Evolutionary conservation across 164 flowering plant genomes (phyloP).

Genomic region (Aristolochia contorta): DNA sequence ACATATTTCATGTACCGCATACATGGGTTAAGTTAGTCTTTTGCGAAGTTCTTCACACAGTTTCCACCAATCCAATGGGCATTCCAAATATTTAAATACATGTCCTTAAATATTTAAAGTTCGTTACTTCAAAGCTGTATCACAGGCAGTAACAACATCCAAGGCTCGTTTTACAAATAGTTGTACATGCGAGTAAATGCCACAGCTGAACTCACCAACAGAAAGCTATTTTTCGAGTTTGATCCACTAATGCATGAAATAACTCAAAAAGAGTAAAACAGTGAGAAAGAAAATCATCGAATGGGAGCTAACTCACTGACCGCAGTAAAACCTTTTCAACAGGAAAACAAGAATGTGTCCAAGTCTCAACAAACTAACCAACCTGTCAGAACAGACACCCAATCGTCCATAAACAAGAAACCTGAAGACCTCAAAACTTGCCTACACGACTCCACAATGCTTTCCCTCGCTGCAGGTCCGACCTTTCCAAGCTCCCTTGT

Average conservation of each 20-base stretch:
- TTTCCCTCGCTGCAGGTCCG: slow-evolving; percentile 11
- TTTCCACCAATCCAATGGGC: no score
- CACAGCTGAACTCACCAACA: no score
- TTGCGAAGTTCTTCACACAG: no score
- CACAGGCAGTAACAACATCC: no score
- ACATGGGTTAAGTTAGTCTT: no score
- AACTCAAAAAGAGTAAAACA: neutral
- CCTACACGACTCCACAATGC: slow-evolving; percentile 27
- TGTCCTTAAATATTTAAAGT: no score
- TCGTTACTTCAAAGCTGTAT: no score
- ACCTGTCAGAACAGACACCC: slow-evolving; percentile 44
- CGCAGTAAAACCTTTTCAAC: neutral
- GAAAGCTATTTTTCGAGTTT: neutral
- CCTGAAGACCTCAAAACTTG: slow-evolving; percentile 31
- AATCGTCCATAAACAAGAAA: slow-evolving; percentile 36
- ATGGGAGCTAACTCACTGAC: neutral
- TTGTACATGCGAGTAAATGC: no score
- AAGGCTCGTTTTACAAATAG: no score
- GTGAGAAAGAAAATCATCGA: neutral
- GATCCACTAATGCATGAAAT: no score
- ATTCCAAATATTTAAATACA: no score
- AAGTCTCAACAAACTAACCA: neutral
- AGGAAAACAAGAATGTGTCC: neutral
- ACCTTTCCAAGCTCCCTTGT: slow-evolving; percentile 13
- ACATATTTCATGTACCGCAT: no score